Conservation (phyloP, 208 protist genomes). For the Perkinsela sp. region DNA sequence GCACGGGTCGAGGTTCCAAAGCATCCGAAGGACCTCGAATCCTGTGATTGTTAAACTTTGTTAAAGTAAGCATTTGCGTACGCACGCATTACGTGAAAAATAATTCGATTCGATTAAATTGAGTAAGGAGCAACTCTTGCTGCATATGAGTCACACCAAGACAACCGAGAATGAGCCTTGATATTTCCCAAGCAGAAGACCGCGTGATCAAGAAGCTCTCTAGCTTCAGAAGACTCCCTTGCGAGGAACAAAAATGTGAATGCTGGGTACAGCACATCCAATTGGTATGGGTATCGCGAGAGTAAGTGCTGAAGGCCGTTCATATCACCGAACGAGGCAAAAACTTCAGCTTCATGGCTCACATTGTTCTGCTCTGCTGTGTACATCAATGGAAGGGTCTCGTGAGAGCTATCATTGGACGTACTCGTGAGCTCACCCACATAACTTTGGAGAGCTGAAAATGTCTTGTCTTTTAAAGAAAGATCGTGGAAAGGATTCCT, state of each 20-base stretch:
- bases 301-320: neutral
- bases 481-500: neutral
- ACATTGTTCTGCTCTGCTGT: neutral
- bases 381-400: neutral
- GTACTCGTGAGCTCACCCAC: neutral
- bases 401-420: neutral
- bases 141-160: neutral
- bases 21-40: neutral
- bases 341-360: neutral
- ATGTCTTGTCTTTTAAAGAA: neutral
- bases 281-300: neutral
- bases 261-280: neutral
- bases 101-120: neutral
- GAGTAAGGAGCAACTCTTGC: neutral
- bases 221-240: neutral
- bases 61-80: neutral
- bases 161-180: neutral
- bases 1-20: neutral
- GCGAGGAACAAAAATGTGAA: neutral
- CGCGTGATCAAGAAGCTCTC: neutral
- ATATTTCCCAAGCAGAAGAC: neutral
- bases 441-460: neutral
- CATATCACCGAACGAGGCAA: neutral
- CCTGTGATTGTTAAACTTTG: neutral
- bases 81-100: neutral